Conservation (phyloP, 305 asterid genomes). For the Solanum hybrid region DNA sequence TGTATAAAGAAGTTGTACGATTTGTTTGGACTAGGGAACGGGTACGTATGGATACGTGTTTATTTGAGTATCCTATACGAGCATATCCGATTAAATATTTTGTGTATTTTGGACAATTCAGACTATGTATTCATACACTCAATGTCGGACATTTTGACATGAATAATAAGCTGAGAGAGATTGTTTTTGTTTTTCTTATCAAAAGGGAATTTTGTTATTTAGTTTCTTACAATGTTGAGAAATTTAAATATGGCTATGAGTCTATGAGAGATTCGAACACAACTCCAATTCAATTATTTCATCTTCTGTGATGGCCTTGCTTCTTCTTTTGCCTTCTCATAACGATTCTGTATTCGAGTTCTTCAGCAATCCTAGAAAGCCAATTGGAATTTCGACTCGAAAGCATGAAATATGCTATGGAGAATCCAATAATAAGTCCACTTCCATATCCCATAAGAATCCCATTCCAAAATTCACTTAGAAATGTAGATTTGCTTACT, state of each 20-base stretch:
- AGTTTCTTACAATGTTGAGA: background rate
- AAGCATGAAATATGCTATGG: background rate
- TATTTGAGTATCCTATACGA: background rate
- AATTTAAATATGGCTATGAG: background rate
- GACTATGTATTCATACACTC: background rate
- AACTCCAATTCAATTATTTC: background rate
- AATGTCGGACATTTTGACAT: background rate
- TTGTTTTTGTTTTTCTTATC: background rate
- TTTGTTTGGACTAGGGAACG: background rate
- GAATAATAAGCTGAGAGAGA: background rate
- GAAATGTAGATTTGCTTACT: background rate
- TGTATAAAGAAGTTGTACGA: background rate
- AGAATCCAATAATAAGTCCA: background rate
- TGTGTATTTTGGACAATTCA: background rate
- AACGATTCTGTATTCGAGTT: background rate
- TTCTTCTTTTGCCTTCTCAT: background rate
- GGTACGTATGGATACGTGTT: background rate
- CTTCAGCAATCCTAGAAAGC: background rate
- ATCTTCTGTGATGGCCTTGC: background rate
- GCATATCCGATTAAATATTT: background rate
- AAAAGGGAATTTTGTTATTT: background rate
- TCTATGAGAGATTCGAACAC: background rate
- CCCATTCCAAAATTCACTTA: background rate
- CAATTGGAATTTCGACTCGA: background rate
- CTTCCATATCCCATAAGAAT: background rate